Conservation (phyloP, 163 green algal genomes). For the Trebouxiophyceae sp. region DNA sequence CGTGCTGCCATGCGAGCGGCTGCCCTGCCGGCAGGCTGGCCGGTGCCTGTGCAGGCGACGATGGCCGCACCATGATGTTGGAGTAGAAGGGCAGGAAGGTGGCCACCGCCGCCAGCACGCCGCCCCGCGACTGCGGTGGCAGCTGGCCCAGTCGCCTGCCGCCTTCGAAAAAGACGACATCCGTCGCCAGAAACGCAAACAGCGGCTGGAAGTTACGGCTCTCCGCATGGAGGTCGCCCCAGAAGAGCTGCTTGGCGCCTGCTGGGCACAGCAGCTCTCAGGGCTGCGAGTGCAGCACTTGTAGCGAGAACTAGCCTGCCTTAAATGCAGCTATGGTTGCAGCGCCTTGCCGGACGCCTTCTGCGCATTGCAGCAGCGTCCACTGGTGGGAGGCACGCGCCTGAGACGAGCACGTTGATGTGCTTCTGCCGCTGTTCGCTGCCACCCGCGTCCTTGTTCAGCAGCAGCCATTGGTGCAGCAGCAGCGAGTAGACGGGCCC, state of each 20-base stretch:
- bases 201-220: conserved; percentile 51
- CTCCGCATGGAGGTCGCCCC: conserved; percentile 60
- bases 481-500: conserved; percentile 71
- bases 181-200: conserved; percentile 42
- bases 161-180: conserved; percentile 34
- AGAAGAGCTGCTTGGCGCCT: conserved; percentile 60
- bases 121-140: conserved; percentile 25
- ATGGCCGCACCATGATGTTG: not conserved
- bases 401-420: conserved; percentile 64
- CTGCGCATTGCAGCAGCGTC: too few species aligned
- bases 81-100: conserved; percentile 58
- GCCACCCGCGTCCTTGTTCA: conserved; percentile 34
- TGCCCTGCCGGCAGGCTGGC: too few species aligned
- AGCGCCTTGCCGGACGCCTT: too few species aligned
- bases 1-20: too few species aligned
- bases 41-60: too few species aligned
- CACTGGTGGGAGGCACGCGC: conserved; percentile 13
- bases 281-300: too few species aligned
- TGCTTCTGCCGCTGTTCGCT: conserved; percentile 59
- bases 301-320: too few species aligned
- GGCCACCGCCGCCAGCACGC: conserved; percentile 32
- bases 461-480: conserved; percentile 63
- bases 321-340: too few species aligned
- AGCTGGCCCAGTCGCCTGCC: conserved; percentile 28
- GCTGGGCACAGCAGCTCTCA: too few species aligned